Base-by-base conservation (phyloP, 257 asterid genomes). In the Cynanchum wilfordii region DNA sequence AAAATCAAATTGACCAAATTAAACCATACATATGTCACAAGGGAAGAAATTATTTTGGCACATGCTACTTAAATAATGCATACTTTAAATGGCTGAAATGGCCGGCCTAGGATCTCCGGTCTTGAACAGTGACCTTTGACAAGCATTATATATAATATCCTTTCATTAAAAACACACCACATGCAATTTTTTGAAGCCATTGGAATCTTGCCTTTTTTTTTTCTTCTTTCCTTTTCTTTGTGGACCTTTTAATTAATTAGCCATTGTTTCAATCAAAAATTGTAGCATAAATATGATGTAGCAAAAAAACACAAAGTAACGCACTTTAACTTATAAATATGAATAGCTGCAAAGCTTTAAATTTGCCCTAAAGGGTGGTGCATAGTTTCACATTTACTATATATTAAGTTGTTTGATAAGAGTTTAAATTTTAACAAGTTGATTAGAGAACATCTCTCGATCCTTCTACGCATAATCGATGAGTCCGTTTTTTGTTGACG, bases 101-200 rank as follows among this genome's bases (percentile, higher is more conserved):
- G 77, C 54, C 44, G 78, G 77, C 54, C 58, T 45, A 24, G 40
- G 54, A 55, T 4, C 25, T 59, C 51, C 75, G 59, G 70, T 74
- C 25, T 60, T 16, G 11, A 59, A 47, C 51, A 24, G 71, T 72
- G 60, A 64, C 45, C 51, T 22, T 68, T n/a, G 40, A 27, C 36
- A 42, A 4, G 10, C 4, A 13, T 44, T 36, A 40, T 40, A 42
- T 42, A 33, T 5, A 47, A 49, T 16, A 58, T 77, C 68, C 69
- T 42, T 30, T 63, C 69, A 79, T 76, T 73, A 70, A 42, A 74
- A 74, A 77, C 82, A 76, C 66, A 33, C 60, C 84, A 82, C 84
- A 73, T 79, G 86, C 76, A 58, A 19, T 63, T 68, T 49, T 67
- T 49, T 27, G 13, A 11, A 30, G 62, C 16, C 42, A 29, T 56